Base-by-base conservation (phyloP, 1,139 yeast species). In the Lodderomyces metapsilosis region DNA sequence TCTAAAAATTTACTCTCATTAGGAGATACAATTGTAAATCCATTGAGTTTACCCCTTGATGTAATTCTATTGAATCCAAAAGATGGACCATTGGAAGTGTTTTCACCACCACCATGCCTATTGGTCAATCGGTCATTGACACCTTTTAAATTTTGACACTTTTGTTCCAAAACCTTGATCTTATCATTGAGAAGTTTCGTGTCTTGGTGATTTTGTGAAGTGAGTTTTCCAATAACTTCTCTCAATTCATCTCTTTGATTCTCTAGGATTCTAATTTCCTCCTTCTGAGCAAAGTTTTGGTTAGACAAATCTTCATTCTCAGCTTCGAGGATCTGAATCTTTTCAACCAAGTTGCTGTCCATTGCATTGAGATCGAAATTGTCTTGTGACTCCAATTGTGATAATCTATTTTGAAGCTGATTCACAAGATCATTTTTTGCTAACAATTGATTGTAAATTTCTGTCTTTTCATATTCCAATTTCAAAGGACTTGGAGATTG, bases 171-270 rank as follows among this genome's bases (percentile, higher is more conserved):
- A 9, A 52, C 49, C 48, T 59, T 64, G 37, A 74, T 61, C 47
- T 72, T 72, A n/a, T 77, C 82, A 16, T 62, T 60, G 15, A 74
- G 71, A 41, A 57, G 44, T 44, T 63, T 68, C 44, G 64, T 46
- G 46, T 72, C 78, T 28, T 61, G 62, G 31, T 55, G 57, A 40
- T 70, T 73, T 33, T 62, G 62, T 3, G 62, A 47, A 11, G 70
- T 66, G 42, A 73, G 54, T 46, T 66, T 63, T 34, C 66, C 58
- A 22, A 72, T 64, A 23, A 79, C 82, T 40, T 79, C 84, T 22
- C 86, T 64, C 38, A 82, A 65, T 41, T 78, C 84, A 44, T 80
- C 83, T 35, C 84, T 58, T 57, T 82, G 88, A 15, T 59, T 58
- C 46, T 71, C 76, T 45, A 79, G 59, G 23, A 66, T 58, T 23